These are phyloP conservation scores for Hypoxylon rubiginosum DNA, from an alignment of 2,329 filamentous ascomycete species.

Conservation along the genomic window DNA sequence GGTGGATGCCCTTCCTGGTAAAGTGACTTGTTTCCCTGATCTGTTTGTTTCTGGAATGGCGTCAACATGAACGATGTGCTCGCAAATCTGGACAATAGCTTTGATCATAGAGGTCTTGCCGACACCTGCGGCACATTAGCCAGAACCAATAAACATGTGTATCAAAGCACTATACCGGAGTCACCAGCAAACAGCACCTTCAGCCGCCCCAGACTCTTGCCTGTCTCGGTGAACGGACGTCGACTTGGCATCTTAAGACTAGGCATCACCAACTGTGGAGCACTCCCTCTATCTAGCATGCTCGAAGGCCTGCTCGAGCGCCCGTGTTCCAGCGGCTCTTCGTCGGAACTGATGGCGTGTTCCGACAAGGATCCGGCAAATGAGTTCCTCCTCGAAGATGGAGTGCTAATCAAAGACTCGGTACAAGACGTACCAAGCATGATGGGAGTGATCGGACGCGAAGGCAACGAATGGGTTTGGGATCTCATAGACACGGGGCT, in stretches of 20 bases:
- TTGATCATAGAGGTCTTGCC: slow-evolving; percentile 93
- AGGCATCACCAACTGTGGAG: slow-evolving; percentile 95
- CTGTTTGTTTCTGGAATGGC: slow-evolving; percentile 59
- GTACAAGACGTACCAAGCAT: slow-evolving; percentile 58
- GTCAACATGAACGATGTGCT: slow-evolving; percentile 95
- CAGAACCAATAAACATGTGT: slow-evolving; percentile 29
- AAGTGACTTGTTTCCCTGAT: slow-evolving; percentile 25
- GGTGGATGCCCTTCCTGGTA: slow-evolving; percentile 44
- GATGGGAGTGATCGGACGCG: slow-evolving; percentile 62
- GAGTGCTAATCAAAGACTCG: slow-evolving; percentile 61
- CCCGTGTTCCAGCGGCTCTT: slow-evolving; percentile 58
- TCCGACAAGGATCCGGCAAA: slow-evolving; percentile 64
- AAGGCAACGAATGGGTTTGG: slow-evolving; percentile 52
- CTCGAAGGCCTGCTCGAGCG: slow-evolving; percentile 59
- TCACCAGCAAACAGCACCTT: slow-evolving; percentile 90
- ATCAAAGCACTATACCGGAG: slow-evolving; percentile 66
- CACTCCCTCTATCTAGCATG: slow-evolving; percentile 63
- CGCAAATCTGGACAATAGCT: slow-evolving; percentile 86
- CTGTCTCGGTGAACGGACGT: slow-evolving; percentile 88
- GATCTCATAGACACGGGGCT: slow-evolving; percentile 51
- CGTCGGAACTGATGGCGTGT: slow-evolving; percentile 59
- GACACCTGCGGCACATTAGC: slow-evolving; percentile 66
- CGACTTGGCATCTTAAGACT: slow-evolving; percentile 92
- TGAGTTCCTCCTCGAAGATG: slow-evolving; percentile 67
- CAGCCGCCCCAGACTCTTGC: slow-evolving; percentile 85